Percentiles rank a stretch among this genome's conserved stretches.
These are phyloP conservation scores for Caryopteris hybrid DNA, from an alignment of 305 asterid genomes.

Conservation along the genomic window DNA sequence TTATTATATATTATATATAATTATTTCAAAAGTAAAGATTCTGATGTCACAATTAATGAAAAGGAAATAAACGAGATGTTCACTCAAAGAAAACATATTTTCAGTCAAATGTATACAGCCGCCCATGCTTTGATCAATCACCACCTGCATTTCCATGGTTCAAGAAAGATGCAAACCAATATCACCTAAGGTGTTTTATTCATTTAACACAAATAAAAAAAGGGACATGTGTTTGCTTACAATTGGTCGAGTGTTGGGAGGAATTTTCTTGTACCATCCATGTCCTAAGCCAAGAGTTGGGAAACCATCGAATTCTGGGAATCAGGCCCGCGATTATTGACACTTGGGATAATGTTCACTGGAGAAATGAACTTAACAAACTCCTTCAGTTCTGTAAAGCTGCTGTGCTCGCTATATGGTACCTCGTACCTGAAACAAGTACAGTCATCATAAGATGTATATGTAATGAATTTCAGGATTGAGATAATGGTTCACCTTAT, in stretches of 20 bases:
- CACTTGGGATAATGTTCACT: slow-evolving; percentile 73
- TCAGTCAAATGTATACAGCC: neutral
- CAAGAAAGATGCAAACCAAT: no score
- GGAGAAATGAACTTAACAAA: slow-evolving; percentile 79
- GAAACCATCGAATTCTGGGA: slow-evolving; percentile 67
- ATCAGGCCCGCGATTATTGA: slow-evolving; percentile 74
- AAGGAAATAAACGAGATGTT: no score
- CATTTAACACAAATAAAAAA: no score
- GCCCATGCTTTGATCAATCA: no score
- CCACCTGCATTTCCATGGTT: no score
- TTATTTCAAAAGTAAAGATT: no score
- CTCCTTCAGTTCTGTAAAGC: slow-evolving; percentile 84
- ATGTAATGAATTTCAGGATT: neutral
- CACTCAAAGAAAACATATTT: neutral
- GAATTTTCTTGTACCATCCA: neutral
- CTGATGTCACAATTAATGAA: no score
- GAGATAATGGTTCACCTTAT: slow-evolving; percentile 50
- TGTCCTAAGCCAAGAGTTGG: slow-evolving; percentile 45
- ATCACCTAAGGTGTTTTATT: no score
- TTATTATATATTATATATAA: no score
- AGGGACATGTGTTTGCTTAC: neutral
- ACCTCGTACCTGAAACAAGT: slow-evolving; percentile 77
- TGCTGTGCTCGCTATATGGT: slow-evolving; percentile 92
- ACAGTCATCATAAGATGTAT: neutral
- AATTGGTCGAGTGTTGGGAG: neutral